A percentile compares a stretch with the other conserved stretches of the same genome.
phyloP scores from a whole-genome alignment of 176 grass and related monocot genomes.

The Ananas comosus region DNA sequence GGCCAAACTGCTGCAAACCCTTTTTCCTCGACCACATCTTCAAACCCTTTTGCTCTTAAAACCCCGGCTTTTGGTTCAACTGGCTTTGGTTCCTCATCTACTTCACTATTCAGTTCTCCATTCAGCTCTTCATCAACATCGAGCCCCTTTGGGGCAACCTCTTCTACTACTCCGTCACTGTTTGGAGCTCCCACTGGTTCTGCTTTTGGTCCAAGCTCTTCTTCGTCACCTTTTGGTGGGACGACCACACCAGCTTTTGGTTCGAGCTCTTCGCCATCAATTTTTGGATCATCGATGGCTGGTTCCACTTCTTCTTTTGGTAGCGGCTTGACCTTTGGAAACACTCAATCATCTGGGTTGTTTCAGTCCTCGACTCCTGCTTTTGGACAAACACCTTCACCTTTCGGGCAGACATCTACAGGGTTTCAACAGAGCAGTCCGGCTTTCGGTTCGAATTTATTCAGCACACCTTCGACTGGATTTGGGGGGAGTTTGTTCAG shows the following conservation, averaged over 20 bases:
- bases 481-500: conserved; percentile 43
- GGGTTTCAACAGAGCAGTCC: conserved; percentile 37
- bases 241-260: conserved; percentile 28
- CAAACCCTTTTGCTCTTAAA: conserved; percentile 54
- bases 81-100: conserved; percentile 34
- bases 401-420: conserved; percentile 32
- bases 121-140: conserved; percentile 12
- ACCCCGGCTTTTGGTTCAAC: conserved; percentile 27
- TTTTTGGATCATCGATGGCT: conserved; percentile 31
- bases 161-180: conserved; percentile 23
- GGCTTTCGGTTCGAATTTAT: conserved; percentile 47
- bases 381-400: conserved; percentile 28
- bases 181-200: conserved; percentile 50
- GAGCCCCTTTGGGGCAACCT: conserved; percentile 11
- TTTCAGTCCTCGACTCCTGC: conserved; percentile 39
- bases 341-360: conserved; percentile 58
- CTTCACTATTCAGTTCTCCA: conserved; percentile 25
- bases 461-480: conserved; percentile 36
- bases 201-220: conserved; percentile 39
- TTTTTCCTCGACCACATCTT: conserved; percentile 26
- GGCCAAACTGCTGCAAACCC: conserved; percentile 30
- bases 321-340: conserved; percentile 24
- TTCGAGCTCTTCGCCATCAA: conserved; percentile 19
- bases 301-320: conserved; percentile 32
- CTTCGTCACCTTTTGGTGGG: conserved; percentile 31